Base-by-base conservation (phyloP, 495 filamentous ascomycete species). In the Penicillium diatomitis region DNA sequence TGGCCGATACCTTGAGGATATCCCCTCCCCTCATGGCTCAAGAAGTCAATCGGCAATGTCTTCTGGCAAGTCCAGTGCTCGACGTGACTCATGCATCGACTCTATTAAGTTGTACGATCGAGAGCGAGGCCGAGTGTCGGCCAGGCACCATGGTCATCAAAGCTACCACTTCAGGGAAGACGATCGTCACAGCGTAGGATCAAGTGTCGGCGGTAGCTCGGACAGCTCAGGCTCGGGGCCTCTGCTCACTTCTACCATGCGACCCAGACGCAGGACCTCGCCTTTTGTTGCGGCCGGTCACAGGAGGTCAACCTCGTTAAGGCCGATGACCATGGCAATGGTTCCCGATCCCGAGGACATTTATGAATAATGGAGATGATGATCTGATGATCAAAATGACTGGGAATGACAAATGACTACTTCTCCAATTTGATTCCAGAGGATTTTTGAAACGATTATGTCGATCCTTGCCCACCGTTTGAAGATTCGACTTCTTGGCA, bases 261-360 rank as follows among this genome's bases (percentile, higher is more conserved):
- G 49, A 6, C 48, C 54, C 6, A 50, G 53, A 32, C 47, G 55
- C 37, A 46, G 52, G 27, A 49, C 53, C 27, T 56, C 57, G 5
- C 49, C 49, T 4, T 52, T 55, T 47, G 49, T 58, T 20, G 47
- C 44, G 30, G 49, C 48, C 12, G 62, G 66, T 49, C 61, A 57
- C 44, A 64, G 53, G 42, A 46, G 55, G 27, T 46, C 46, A 20
- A 63, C 60, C n/a, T 38, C 54, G 28, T 49, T 58, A 48, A 61
- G 56, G 44, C 55, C 60, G 2, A 55, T 72, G 66, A 71, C 68
- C 38, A 51, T 65, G 44, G 44, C 59, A 1, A 74, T 74, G 71
- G 71, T 74, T 5, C 66, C 69, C n/a, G 61, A 68, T 53, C 48
- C 63, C 4, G 71, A 72, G 8, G 66, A 71, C 20, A 58, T 72